A percentile compares a stretch with the other conserved stretches of the same genome.
phyloP scores from a whole-genome alignment of 192 early-diverging fungal genomes.

The Entophlyctis helioformis region DNA sequence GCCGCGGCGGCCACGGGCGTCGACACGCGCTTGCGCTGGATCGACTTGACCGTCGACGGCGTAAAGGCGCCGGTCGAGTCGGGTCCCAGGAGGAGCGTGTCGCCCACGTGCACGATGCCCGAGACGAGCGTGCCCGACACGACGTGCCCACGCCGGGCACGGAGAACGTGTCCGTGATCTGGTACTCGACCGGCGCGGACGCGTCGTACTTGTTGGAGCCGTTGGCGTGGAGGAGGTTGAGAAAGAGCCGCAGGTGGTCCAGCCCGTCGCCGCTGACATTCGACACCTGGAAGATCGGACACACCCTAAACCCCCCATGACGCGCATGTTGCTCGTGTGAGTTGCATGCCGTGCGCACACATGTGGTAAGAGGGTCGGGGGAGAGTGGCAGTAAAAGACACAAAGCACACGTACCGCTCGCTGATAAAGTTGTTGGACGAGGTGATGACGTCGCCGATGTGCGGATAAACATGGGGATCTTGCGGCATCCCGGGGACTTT shows the following conservation, averaged over 20 bases:
- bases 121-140: constrained; percentile 22
- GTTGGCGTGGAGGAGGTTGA: constrained; percentile 65
- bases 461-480: constrained; percentile 79
- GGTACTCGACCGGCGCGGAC: constrained; percentile 53
- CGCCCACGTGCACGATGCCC: constrained; percentile 70
- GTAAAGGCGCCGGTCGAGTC: constrained; percentile 73
- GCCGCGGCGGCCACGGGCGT: constrained; percentile 67
- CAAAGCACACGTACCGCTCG: constrained; percentile 31
- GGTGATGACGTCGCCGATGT: constrained; percentile 61
- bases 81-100: constrained; percentile 73
- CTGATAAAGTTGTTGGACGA: constrained; percentile 72
- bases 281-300: constrained; percentile 90
- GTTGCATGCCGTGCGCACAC: neutral
- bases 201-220: constrained; percentile 48
- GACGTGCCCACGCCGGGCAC: constrained; percentile 67
- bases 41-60: constrained; percentile 65
- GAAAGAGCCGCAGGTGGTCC: constrained; percentile 61
- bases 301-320: too few species aligned
- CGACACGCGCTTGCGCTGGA: constrained; percentile 78
- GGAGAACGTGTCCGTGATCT: constrained; percentile 82
- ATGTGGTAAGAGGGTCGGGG: neutral
- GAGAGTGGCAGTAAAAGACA: neutral
- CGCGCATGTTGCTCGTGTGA: too few species aligned
- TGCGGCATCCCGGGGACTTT: constrained; percentile 80
- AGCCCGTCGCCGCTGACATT: constrained; percentile 79